Evolutionary conservation across 345 rosid species (phyloP), one percentile per base, ranked within the genome.

Genomic region (Eucalyptus marginata): DNA sequence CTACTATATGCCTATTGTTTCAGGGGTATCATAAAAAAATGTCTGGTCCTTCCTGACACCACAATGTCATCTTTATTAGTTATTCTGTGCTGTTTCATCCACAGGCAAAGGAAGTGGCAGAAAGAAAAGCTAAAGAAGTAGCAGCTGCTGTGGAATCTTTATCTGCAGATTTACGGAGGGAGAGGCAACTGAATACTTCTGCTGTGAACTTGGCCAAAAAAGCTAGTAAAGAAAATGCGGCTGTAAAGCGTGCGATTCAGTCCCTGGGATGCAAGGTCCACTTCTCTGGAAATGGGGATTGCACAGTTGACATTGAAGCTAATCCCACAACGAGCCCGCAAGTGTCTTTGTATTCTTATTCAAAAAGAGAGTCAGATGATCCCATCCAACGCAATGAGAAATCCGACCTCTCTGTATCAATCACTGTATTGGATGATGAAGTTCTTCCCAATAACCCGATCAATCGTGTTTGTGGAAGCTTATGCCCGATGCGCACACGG

Each of bases 241-340:
- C 93, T 29, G 91, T 98, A 92, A 94, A 93, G 90, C 93, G 98
- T 89, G 99, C 99, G 43, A 49, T 98, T 79, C 94, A 95, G 90
- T 95, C 99, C 51, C 86, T 98, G 52, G 99, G 99, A 46, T 98
- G 98, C 95, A 95, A 94, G 90, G 97, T 98, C 88, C 93, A 94
- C 62, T 95, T 97, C 91, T 92, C 94, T 31, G 94, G 91, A 68
- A 89, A 90, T 40, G 95, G 96, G 56, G 98, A 94, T 89, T 93
- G 95, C 59, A 88, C 93, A 20, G 93, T 94, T 43, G 98, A 94
- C 88, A 92, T 95, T 76, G 97, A 94, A 90, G 91, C 71, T 87
- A 92, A 87, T 89, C 86, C 91, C 4, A 87, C 56, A 80, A 91
- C 86, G 56, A 91, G 90, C 88, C 86, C 92, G 25, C 94, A 90